Evolutionary conservation across 257 asterid species (phyloP), one percentile per base, ranked within the genome.

Genomic region (Henckelia pumila): DNA sequence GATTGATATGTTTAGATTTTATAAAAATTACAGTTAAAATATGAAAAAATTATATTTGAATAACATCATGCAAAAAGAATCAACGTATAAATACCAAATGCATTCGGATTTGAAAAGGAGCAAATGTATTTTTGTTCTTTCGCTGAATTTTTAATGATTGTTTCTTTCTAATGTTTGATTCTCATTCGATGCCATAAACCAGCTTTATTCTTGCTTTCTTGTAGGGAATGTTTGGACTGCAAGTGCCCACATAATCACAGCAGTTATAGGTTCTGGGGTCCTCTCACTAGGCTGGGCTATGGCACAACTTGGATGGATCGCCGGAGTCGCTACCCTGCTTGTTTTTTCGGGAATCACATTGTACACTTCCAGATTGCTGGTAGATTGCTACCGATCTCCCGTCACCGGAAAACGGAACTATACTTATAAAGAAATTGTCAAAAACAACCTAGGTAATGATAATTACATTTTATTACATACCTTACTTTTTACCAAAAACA

Each of bases 251-350:
- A 88, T 88, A 10, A 81, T 88, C 19, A 89, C 95, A 9, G 87
- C 87, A 63, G 75, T 86, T 57, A 83, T 89, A 44, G 95, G 96
- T 7, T 86, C 95, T 0, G 95, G 95, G 49, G 95, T 89, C 9
- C 85, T 89, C 24, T 89, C 96, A 5, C 84, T 88, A 11, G 95
- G 87, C 0, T 88, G 94, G 91, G 89, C 85, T 1, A 74, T 87
- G 67, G 96, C 96, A 2, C 92, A 86, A 69, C 88, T 89, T 32
- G 95, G 95, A 30, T 89, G 96, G 96, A 64, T 89, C 0, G 85
- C 75, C 1, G 95, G 96, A 0, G 82, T 84, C 6, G 33, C 76
- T 0, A 81, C 86, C 13, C 86, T 89, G 8, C 37, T 76, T 2
- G 66, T 73, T 9, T 89, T 89, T 72, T 79, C 96, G 2, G 66